These are phyloP conservation scores for Mallotus japonicus DNA, from an alignment of 441 rosid species.

Conservation along the genomic window DNA sequence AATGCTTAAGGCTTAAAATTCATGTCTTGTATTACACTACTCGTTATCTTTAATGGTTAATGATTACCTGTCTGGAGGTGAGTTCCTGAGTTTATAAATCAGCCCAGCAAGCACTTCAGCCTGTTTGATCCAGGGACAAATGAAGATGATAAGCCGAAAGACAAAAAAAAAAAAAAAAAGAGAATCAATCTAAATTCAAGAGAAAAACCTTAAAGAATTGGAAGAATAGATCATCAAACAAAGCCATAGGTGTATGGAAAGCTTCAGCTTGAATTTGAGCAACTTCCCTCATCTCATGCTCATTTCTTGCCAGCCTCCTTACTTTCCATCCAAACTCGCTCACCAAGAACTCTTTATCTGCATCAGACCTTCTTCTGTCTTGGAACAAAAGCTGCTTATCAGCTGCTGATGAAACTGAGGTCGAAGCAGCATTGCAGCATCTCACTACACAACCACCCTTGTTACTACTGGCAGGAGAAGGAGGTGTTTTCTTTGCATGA, in stretches of 20 bases:
- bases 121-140: conserved; percentile 40
- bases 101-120: conserved; percentile 87
- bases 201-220: conserved; percentile 64
- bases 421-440: conserved; percentile 19
- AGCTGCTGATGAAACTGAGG: conserved; percentile 16
- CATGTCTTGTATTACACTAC: no score
- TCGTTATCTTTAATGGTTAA: neutral
- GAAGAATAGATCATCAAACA: conserved; percentile 70
- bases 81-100: conserved; percentile 70
- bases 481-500: neutral
- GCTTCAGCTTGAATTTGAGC: conserved; percentile 80
- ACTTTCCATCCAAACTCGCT: conserved; percentile 68
- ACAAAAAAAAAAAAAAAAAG: no score
- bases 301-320: conserved; percentile 49
- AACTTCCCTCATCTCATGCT: conserved; percentile 52
- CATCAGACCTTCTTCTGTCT: no score
- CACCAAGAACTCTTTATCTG: conserved; percentile 32
- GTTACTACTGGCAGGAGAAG: neutral
- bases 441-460: neutral
- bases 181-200: neutral
- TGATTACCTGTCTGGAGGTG: conserved; percentile 58
- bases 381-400: no score
- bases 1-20: neutral
- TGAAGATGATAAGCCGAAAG: no score
- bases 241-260: conserved; percentile 57